Conservation (phyloP, 176 grass and related monocot genomes). For the Eremochloa ophiuroides region DNA sequence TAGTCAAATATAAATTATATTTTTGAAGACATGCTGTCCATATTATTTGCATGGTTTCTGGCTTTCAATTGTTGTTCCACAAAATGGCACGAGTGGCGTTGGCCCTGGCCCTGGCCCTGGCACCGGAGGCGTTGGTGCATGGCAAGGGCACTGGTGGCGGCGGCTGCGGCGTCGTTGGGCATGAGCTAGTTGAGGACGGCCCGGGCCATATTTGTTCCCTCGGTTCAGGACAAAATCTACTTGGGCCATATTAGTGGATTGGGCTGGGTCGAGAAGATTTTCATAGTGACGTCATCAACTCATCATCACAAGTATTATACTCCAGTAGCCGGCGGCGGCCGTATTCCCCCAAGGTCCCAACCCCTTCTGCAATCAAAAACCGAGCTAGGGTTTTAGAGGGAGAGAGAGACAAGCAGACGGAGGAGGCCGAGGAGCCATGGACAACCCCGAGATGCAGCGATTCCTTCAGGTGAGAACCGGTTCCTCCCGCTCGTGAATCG, state of each 20-base stretch:
- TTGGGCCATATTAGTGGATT: background rate
- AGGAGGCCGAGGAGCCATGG: conserved; percentile 25
- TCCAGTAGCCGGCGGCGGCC: background rate
- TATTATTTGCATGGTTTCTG: too few relatives aligned
- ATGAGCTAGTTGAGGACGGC: background rate
- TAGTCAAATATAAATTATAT: too few relatives aligned
- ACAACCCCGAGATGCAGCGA: conserved; percentile 56
- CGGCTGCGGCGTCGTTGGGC: too few relatives aligned
- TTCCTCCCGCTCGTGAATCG: background rate
- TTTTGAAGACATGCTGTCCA: too few relatives aligned
- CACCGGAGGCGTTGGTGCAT: too few relatives aligned
- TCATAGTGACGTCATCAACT: background rate
- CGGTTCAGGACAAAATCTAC: background rate
- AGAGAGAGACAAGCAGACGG: background rate
- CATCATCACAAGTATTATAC: background rate
- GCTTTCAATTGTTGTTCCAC: too few relatives aligned
- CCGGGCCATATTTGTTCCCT: too few relatives aligned
- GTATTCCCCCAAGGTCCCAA: background rate
- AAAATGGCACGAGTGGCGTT: too few relatives aligned
- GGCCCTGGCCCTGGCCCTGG: too few relatives aligned
- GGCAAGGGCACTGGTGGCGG: too few relatives aligned
- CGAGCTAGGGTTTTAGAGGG: conserved; percentile 35
- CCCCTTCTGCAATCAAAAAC: background rate
- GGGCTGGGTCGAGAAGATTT: background rate
- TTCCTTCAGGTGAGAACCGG: conserved; percentile 60